Evolutionary conservation across 1,284 basidiomycete genomes (phyloP), one percentile per base, ranked within the genome.

Genomic region (Apiotrichum laibachii): DNA sequence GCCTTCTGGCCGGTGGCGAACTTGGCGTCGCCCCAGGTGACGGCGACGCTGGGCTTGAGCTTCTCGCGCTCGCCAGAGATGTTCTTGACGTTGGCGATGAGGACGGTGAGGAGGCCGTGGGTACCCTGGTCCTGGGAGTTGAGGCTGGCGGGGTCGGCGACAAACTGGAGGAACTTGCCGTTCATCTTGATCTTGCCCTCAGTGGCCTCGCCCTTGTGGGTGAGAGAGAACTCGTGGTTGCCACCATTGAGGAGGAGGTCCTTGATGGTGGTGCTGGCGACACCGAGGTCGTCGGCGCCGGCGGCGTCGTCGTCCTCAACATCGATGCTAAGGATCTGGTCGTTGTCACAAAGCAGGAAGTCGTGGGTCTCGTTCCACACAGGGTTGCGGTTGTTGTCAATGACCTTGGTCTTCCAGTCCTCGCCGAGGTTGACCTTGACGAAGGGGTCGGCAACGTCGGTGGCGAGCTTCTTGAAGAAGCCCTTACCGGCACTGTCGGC

Each of bases 41-140:
- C 47, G 26, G 47, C 47, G 59, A 60, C 51, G 31, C 59, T 60
- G 46, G 59, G 59, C 55, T 60, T 60, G 47, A 60, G 55, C 19
- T 37, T 16, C 16, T 40, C 46, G 18, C 59, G 46, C 40, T 56
- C 55, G 55, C 59, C 59, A 19, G 5, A 34, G 37, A 60, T 56
- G 47, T 40, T 16, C 31, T 13, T n/a, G 13, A 42, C 59, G 16
- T 47, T 50, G 5, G 55, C 59, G 59, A 60, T 34, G n/a, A 60
- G 59, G 18, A 60, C 47, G 11, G 42, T 53, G 22, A 60, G 47
- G n/a, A 60, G 13, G 21, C 59, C 59, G 42, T 56, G 54, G 11
- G 47, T 53, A 37, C 59, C 59, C 13, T 47, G 37, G 39, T 49
- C 55, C 59, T 60, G 59, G 42, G 34, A 45, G 46, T 50, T 46